Evolutionary conservation across 768 basidiomycete species (phyloP).

Genomic region (Chalciporus piperatus): DNA sequence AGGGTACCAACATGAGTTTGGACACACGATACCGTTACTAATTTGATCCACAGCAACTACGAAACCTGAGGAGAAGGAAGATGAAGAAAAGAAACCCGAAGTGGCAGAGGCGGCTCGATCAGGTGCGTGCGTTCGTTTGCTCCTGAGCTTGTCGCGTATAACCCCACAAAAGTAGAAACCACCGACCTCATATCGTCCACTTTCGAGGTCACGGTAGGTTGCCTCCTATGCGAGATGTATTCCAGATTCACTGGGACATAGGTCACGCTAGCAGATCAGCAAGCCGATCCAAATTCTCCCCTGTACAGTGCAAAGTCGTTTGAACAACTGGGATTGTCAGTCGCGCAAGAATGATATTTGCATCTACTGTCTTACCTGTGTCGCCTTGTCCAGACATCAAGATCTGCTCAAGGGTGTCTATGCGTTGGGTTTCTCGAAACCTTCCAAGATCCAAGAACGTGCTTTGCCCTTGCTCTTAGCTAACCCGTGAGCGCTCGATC

Average conservation of each 20-base stretch:
- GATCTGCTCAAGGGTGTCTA: slow-evolving; percentile 94
- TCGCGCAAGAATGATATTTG: slow-evolving; percentile 10
- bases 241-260: slow-evolving; percentile 28
- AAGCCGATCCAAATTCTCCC: slow-evolving; percentile 94
- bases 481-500: slow-evolving; percentile 67
- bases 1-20: slow-evolving; percentile 34
- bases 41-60: slow-evolving; percentile 9
- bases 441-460: slow-evolving; percentile 98
- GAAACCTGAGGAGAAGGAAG: slow-evolving; percentile 28
- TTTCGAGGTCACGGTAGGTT: slow-evolving; percentile 76
- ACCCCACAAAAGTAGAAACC: slow-evolving; percentile 19
- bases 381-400: slow-evolving; percentile 51
- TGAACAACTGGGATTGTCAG: slow-evolving; percentile 92
- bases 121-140: slow-evolving; percentile 15
- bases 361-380: neutral
- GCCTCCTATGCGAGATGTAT: neutral
- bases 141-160: neutral
- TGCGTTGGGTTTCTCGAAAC: slow-evolving; percentile 94
- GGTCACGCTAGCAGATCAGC: slow-evolving; percentile 97
- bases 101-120: slow-evolving; percentile 17
- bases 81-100: slow-evolving; percentile 23
- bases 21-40: neutral
- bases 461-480: slow-evolving; percentile 87
- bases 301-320: slow-evolving; percentile 91
- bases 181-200: slow-evolving; percentile 74